Evolutionary conservation across 345 rosid species (phyloP).

Genomic region (Fremontodendron californicum): DNA sequence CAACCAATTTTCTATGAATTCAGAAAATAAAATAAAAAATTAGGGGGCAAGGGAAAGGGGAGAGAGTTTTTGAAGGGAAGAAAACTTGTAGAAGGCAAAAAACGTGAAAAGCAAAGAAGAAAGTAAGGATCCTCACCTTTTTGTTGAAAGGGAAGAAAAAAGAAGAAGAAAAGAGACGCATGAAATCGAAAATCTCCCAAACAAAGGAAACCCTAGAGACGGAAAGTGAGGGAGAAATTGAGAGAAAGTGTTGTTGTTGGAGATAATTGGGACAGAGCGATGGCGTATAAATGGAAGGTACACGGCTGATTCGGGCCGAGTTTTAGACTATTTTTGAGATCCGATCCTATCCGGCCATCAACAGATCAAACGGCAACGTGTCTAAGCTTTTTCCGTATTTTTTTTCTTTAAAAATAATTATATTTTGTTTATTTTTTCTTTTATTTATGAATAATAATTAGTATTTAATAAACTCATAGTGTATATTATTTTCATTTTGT

Average conservation of each 20-base stretch:
- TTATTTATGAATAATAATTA: not conserved
- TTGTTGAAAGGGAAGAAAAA: not conserved
- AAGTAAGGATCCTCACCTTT: not conserved
- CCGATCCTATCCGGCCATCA: not conserved
- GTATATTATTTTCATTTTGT: no score
- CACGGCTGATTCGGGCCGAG: not conserved
- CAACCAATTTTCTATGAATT: not conserved
- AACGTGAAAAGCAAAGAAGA: not conserved
- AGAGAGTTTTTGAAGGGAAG: not conserved
- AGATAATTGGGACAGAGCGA: conserved; percentile 9
- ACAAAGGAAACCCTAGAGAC: conserved; percentile 8
- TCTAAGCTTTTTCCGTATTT: not conserved
- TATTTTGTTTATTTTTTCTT: not conserved
- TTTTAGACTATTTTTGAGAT: not conserved
- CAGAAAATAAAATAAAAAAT: not conserved
- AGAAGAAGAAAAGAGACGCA: not conserved
- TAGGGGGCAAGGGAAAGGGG: not conserved
- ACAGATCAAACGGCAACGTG: not conserved
- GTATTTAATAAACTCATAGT: no score
- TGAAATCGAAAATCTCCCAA: not conserved
- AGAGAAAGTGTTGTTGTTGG: not conserved
- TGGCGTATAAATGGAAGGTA: not conserved
- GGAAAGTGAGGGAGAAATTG: not conserved
- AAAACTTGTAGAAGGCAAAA: no score
- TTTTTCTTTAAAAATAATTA: not conserved